Percentiles rank a stretch among this genome's conserved stretches.
phyloP scores from a whole-genome alignment of 768 basidiomycete genomes.

The Leucocoprinus birnbaumii region DNA sequence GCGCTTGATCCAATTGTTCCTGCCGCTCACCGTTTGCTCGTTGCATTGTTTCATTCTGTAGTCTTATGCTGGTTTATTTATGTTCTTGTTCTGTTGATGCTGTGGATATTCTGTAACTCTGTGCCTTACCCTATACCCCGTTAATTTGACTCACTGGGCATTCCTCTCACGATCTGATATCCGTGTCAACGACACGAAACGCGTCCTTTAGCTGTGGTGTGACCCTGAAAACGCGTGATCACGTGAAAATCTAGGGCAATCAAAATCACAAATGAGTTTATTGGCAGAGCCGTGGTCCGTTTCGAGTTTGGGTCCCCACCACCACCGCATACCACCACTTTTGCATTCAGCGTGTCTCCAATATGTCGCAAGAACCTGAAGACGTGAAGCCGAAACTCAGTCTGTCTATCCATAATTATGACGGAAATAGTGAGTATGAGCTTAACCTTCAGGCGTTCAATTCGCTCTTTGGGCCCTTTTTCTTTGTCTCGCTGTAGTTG shows the following conservation, averaged over 20 bases:
- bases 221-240: background rate
- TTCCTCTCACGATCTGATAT: no score
- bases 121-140: no score
- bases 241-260: background rate
- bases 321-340: background rate
- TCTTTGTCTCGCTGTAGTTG: background rate
- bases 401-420: slow-evolving; percentile 52
- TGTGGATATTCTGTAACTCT: no score
- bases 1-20: background rate
- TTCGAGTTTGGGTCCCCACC: background rate
- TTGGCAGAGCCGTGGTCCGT: background rate
- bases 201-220: no score
- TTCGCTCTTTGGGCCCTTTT: no score
- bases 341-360: background rate
- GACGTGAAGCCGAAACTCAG: slow-evolving; percentile 69
- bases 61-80: background rate
- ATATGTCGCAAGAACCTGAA: slow-evolving; percentile 47
- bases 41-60: background rate
- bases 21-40: no score
- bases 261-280: no score
- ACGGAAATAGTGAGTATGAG: slow-evolving; percentile 44
- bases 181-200: no score
- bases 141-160: no score
- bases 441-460: no score
- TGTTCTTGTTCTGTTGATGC: background rate